phyloP scores from a whole-genome alignment of 371 early-diverging fungal genomes.

The Mortierella sp. region DNA sequence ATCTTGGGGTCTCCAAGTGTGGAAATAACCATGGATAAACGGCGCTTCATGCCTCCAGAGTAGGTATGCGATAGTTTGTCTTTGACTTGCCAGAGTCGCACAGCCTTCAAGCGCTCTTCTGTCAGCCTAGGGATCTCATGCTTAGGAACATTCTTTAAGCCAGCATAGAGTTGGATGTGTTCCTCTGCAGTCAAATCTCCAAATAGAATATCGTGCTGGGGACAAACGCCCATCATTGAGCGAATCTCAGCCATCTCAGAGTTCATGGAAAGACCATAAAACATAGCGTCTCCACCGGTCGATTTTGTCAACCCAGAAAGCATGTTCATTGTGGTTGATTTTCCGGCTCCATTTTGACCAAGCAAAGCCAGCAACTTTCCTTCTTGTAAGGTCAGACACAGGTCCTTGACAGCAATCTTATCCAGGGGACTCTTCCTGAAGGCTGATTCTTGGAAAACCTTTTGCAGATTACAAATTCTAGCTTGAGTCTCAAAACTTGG shows the following conservation, averaged over 20 bases:
- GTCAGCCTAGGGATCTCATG: conserved; percentile 54
- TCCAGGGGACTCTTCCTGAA: conserved; percentile 61
- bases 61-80: conserved; percentile 62
- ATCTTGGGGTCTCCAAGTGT: conserved; percentile 82
- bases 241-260: conserved; percentile 71
- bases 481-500: conserved; percentile 36
- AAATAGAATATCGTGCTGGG: conserved; percentile 79
- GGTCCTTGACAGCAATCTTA: conserved; percentile 75
- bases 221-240: conserved; percentile 78
- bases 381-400: conserved; percentile 69
- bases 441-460: conserved; percentile 63
- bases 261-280: conserved; percentile 65
- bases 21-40: conserved; percentile 79
- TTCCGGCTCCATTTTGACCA: conserved; percentile 86
- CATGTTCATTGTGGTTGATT: conserved; percentile 74
- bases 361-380: conserved; percentile 71
- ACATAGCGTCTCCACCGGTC: conserved; percentile 72
- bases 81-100: conserved; percentile 61
- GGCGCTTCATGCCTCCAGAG: conserved; percentile 84
- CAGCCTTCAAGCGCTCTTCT: conserved; percentile 63
- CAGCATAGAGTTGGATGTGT: conserved; percentile 73
- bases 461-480: conserved; percentile 73
- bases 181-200: conserved; percentile 75
- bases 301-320: conserved; percentile 75
- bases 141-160: conserved; percentile 71